Evolutionary conservation across 106 monocot genomes (phyloP).

Genomic region (Platanthera zijinensis): DNA sequence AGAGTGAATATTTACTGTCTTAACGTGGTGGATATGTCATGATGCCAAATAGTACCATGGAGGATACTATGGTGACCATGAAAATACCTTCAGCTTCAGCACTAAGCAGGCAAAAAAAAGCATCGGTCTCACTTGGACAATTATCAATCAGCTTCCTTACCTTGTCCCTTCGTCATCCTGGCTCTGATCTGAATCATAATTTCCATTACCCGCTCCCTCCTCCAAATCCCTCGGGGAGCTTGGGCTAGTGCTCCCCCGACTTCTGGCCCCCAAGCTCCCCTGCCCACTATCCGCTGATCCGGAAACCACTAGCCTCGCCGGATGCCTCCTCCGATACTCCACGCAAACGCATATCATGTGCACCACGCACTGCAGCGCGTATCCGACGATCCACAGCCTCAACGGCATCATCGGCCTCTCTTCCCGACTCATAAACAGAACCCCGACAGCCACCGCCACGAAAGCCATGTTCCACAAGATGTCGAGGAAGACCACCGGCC

Average conservation of each 20-base stretch:
- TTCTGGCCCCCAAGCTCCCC: neutral
- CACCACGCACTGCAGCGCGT: slow-evolving; percentile 48
- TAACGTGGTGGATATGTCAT: neutral
- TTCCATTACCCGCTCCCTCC: slow-evolving; percentile 9
- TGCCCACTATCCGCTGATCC: neutral
- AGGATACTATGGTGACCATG: neutral
- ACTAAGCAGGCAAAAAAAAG: neutral
- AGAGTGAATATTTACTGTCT: neutral
- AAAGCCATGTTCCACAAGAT: slow-evolving; percentile 62
- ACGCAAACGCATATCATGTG: slow-evolving; percentile 47
- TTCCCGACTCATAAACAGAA: slow-evolving; percentile 18
- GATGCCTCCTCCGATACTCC: slow-evolving; percentile 24
- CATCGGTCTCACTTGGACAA: neutral
- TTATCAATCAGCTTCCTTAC: neutral
- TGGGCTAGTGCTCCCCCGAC: neutral
- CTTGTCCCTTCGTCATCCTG: slow-evolving; percentile 11
- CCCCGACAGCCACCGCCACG: slow-evolving; percentile 27
- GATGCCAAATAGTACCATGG: neutral
- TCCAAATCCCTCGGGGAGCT: slow-evolving; percentile 10
- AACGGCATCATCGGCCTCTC: slow-evolving; percentile 47
- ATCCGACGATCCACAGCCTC: slow-evolving; percentile 49
- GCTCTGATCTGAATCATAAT: neutral
- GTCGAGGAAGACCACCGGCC: slow-evolving; percentile 51
- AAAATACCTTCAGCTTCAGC: neutral
- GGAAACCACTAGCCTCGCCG: neutral